Conservation (phyloP, 140 eudicot genomes). For the Erigeron philadelphicus region DNA sequence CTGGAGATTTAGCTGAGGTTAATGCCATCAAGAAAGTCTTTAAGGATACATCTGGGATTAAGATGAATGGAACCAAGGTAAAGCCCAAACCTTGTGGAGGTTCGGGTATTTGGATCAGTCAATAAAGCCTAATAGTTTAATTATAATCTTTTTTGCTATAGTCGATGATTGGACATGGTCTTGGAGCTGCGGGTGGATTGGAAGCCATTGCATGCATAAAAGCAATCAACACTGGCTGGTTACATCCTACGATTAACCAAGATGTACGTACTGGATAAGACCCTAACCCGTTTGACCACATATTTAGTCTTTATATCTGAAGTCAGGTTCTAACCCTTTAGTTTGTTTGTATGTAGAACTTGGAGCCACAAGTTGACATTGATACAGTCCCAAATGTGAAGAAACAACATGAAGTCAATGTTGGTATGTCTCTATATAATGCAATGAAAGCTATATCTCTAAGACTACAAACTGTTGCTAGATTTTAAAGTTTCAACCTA, state of each 20-base stretch:
- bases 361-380: slow-evolving; percentile 58
- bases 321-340: background rate
- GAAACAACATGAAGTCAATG: slow-evolving; percentile 70
- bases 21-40: slow-evolving; percentile 72
- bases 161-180: slow-evolving; percentile 93
- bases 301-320: background rate
- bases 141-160: slow-evolving; percentile 26
- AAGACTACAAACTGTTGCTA: background rate
- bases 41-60: slow-evolving; percentile 71
- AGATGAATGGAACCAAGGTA: slow-evolving; percentile 75
- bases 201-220: slow-evolving; percentile 80
- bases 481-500: background rate
- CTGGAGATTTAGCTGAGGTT: slow-evolving; percentile 81
- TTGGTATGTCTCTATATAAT: slow-evolving; percentile 51
- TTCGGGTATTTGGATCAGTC: background rate
- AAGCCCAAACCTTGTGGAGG: background rate
- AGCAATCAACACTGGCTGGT: slow-evolving; percentile 72
- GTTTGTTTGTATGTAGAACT: slow-evolving; percentile 34
- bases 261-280: slow-evolving; percentile 47
- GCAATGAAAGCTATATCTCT: background rate
- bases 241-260: slow-evolving; percentile 86
- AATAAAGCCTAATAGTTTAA: background rate
- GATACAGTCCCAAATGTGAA: slow-evolving; percentile 83
- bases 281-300: slow-evolving; percentile 7
- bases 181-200: slow-evolving; percentile 88